Percentiles rank a stretch among this genome's conserved stretches.
Conservation (phyloP, 2,329 filamentous ascomycete species). For the Metarhizium anisopliae region DNA sequence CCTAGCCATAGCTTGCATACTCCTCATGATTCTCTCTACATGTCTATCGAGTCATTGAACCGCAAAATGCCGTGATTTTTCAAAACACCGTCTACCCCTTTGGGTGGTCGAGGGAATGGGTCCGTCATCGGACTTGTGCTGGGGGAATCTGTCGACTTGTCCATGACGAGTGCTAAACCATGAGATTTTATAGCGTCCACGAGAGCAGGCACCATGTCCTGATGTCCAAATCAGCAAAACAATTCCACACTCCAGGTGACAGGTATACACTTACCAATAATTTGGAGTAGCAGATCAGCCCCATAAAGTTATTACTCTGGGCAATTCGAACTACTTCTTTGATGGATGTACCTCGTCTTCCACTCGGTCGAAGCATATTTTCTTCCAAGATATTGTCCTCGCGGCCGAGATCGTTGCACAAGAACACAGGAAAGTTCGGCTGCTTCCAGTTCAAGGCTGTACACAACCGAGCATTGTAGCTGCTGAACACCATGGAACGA, state of each 20-base stretch:
- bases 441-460: slow-evolving; percentile 98
- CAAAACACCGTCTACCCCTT: slow-evolving; percentile 81
- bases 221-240: slow-evolving; percentile 11
- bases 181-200: slow-evolving; percentile 92
- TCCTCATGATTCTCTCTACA: slow-evolving; percentile 29
- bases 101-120: slow-evolving; percentile 54
- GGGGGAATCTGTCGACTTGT: slow-evolving; percentile 58
- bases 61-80: slow-evolving; percentile 78
- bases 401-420: slow-evolving; percentile 84
- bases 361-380: slow-evolving; percentile 42
- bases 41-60: slow-evolving; percentile 88
- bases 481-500: slow-evolving; percentile 86
- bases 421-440: slow-evolving; percentile 91
- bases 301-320: slow-evolving; percentile 97
- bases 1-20: background rate
- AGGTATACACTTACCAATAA: slow-evolving; percentile 59
- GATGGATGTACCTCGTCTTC: slow-evolving; percentile 70
- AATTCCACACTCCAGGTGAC: background rate
- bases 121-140: slow-evolving; percentile 32
- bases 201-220: slow-evolving; percentile 90
- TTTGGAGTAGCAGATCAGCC: slow-evolving; percentile 79
- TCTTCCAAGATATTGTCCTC: slow-evolving; percentile 36
- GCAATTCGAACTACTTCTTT: slow-evolving; percentile 93
- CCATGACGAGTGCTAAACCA: slow-evolving; percentile 82
- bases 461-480: slow-evolving; percentile 83